phyloP scores from a whole-genome alignment of 305 asterid genomes.

The Stenogyne calaminthoides region DNA sequence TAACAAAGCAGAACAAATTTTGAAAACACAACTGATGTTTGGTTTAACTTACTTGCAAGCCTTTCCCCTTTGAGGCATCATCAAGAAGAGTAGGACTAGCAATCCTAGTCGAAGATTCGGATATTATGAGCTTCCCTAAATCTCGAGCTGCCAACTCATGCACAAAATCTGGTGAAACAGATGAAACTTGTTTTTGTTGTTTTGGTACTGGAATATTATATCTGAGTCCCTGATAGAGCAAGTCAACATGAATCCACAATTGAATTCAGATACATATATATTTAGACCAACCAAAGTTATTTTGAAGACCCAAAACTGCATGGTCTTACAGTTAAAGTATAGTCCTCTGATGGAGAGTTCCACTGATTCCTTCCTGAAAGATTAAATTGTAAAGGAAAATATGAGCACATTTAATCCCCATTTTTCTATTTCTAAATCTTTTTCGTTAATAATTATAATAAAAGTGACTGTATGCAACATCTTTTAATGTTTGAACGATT shows the following conservation, averaged over 20 bases:
- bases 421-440: not conserved
- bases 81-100: constrained; percentile 4
- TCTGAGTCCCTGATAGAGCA: constrained; percentile 1
- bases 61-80: constrained; percentile 25
- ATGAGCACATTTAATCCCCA: not conserved
- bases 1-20: too few species aligned
- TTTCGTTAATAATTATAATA: not conserved
- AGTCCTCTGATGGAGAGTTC: constrained; percentile 18
- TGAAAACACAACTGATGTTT: not conserved
- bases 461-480: not conserved
- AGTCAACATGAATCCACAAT: not conserved
- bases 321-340: constrained; percentile 33
- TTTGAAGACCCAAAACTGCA: constrained; percentile 13
- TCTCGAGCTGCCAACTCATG: not conserved
- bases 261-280: not conserved
- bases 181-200: constrained; percentile 17
- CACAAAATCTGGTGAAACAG: not conserved
- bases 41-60: constrained; percentile 31
- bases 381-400: constrained; percentile 4
- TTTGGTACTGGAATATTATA: not conserved
- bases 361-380: constrained; percentile 32
- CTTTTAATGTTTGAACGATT: not conserved
- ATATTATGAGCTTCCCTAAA: constrained; percentile 15
- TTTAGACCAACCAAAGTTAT: constrained; percentile 1
- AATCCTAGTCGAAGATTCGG: constrained; percentile 17